Evolutionary conservation across 345 rosid genomes (phyloP).

Genomic region (Streptanthus diversifolius): DNA sequence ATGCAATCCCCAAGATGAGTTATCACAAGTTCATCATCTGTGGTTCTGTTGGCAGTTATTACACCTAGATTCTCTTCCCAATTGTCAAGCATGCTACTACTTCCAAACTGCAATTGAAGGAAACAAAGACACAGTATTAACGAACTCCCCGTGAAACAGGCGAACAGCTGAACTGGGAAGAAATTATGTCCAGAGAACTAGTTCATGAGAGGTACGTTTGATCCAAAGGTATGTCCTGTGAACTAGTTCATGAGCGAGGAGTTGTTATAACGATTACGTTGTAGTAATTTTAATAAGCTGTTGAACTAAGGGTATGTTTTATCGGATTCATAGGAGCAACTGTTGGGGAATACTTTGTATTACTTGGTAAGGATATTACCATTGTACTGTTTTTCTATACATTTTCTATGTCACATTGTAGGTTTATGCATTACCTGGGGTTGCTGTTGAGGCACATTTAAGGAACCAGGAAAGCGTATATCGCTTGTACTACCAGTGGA

Average conservation of each 20-base stretch:
- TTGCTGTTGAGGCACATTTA: constrained; percentile 44
- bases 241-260: background rate
- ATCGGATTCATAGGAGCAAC: background rate
- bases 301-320: background rate
- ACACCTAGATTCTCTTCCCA: constrained; percentile 99
- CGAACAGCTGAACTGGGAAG: background rate
- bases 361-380: background rate
- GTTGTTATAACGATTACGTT: background rate
- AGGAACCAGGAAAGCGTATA: constrained; percentile 39
- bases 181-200: background rate
- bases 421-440: constrained; percentile 48
- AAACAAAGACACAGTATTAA: constrained; percentile 1
- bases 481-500: constrained; percentile 39
- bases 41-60: constrained; percentile 94
- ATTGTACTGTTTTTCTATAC: background rate
- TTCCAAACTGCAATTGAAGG: constrained; percentile 45
- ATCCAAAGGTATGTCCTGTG: background rate
- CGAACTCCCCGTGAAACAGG: background rate
- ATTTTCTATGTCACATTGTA: background rate
- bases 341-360: background rate
- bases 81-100: constrained; percentile 85
- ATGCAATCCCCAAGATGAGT: constrained; percentile 94
- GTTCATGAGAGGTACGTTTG: background rate
- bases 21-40: constrained; percentile 93
- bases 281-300: background rate